Evolutionary conservation across 495 filamentous ascomycete genomes (phyloP).

Genomic region (Penicillium canariense): DNA sequence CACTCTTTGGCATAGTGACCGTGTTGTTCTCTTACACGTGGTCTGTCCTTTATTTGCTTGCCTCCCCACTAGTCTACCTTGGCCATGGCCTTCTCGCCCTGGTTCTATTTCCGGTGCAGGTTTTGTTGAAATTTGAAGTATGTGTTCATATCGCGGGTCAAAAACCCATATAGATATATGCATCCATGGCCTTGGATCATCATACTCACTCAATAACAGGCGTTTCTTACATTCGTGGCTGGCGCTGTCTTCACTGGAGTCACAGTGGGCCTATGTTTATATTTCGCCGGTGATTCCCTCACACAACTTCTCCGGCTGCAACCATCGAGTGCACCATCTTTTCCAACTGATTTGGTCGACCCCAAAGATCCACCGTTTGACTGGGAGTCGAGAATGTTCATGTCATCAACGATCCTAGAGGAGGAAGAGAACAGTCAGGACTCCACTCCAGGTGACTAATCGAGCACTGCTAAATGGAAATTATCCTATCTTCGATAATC

Average conservation of each 20-base stretch:
- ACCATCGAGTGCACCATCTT: slow-evolving; percentile 6
- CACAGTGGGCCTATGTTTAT: slow-evolving; percentile 19
- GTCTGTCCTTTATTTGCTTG: slow-evolving; percentile 30
- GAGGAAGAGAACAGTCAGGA: slow-evolving; percentile 52
- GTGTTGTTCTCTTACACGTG: slow-evolving; percentile 38
- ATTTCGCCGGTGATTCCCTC: slow-evolving; percentile 16
- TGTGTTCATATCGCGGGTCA: neutral
- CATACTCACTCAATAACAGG: slow-evolving; percentile 14
- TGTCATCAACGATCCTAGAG: slow-evolving; percentile 63
- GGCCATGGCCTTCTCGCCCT: slow-evolving; percentile 33
- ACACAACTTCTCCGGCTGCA: slow-evolving; percentile 18
- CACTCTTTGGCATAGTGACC: slow-evolving; percentile 32
- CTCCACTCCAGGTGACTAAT: too few species aligned
- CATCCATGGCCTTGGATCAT: neutral
- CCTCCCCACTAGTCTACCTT: slow-evolving; percentile 48
- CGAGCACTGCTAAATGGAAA: too few species aligned
- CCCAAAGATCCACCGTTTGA: slow-evolving; percentile 26
- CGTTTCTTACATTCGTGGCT: slow-evolving; percentile 25
- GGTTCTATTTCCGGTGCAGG: slow-evolving; percentile 37
- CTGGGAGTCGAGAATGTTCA: slow-evolving; percentile 39
- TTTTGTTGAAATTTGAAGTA: slow-evolving; percentile 66
- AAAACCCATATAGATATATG: neutral
- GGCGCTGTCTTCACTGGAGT: slow-evolving; percentile 22
- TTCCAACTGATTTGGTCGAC: slow-evolving; percentile 8
- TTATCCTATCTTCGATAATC: too few species aligned